These are phyloP conservation scores for Lavandula angustifolia DNA, from an alignment of 257 asterid genomes.

Conservation along the genomic window DNA sequence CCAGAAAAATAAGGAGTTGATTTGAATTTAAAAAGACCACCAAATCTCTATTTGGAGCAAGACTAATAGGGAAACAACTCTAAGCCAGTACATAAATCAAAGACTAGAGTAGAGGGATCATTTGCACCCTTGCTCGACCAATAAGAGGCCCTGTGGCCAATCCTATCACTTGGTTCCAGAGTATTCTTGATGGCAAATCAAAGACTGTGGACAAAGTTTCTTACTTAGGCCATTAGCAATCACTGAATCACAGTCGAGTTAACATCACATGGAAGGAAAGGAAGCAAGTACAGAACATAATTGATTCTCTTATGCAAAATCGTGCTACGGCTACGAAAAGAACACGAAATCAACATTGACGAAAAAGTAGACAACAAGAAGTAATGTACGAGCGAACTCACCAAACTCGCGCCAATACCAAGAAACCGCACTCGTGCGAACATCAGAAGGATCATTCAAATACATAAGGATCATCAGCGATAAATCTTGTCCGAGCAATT, in stretches of 20 bases:
- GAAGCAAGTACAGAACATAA: neutral
- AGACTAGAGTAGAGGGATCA: constrained; percentile 50
- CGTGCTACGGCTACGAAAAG: too few species aligned
- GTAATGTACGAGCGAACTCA: constrained; percentile 37
- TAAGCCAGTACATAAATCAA: constrained; percentile 59
- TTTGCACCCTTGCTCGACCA: constrained; percentile 83
- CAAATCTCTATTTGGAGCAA: too few species aligned
- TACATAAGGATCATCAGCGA: constrained; percentile 51
- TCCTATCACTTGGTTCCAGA: constrained; percentile 49
- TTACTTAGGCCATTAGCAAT: constrained; percentile 57
- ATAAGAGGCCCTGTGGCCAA: constrained; percentile 63
- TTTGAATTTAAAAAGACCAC: too few species aligned
- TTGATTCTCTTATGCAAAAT: too few species aligned
- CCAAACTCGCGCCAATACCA: constrained; percentile 70
- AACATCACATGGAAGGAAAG: neutral
- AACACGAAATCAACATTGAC: neutral
- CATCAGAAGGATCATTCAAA: constrained; percentile 72
- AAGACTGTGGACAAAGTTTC: constrained; percentile 66
- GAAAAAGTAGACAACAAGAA: neutral
- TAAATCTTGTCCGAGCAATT: constrained; percentile 63
- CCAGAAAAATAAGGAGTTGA: too few species aligned
- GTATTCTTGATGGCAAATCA: constrained; percentile 56
- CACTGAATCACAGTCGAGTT: constrained; percentile 50
- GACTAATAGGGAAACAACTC: too few species aligned
- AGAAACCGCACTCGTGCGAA: constrained; percentile 67